Evolutionary conservation across 2,329 filamentous ascomycete genomes (phyloP).

Genomic region (Exophiala sp.): DNA sequence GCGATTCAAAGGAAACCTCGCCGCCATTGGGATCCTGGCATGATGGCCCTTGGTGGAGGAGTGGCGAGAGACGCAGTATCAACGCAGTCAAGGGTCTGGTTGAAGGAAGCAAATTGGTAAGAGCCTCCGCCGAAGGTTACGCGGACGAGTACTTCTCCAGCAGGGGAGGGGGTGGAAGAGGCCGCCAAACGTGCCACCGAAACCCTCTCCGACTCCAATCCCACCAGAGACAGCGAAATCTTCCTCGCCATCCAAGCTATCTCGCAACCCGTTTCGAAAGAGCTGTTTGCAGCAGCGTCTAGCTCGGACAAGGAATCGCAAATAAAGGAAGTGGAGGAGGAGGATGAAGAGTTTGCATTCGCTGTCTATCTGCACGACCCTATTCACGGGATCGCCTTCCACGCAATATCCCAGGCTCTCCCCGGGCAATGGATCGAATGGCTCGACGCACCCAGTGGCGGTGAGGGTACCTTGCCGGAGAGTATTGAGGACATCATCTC

Average conservation of each 20-base stretch:
- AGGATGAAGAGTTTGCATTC: conserved; percentile 61
- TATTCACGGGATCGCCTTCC: conserved; percentile 83
- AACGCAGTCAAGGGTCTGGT: conserved; percentile 71
- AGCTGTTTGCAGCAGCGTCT: conserved; percentile 60
- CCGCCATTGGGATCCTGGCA: conserved; percentile 66
- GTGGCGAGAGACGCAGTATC: conserved; percentile 62
- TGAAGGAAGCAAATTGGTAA: conserved; percentile 85
- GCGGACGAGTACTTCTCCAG: conserved; percentile 75
- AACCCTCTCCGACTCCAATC: conserved; percentile 74
- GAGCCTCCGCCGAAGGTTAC: conserved; percentile 83
- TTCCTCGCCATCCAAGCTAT: conserved; percentile 95
- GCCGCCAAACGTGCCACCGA: conserved; percentile 75
- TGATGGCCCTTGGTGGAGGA: conserved; percentile 94
- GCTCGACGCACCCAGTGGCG: conserved; percentile 65
- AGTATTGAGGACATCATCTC: conserved; percentile 81
- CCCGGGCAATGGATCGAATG: conserved; percentile 83
- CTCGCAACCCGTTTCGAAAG: conserved; percentile 53
- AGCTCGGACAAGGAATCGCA: conserved; percentile 35
- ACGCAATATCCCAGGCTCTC: conserved; percentile 72
- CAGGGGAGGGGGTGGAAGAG: conserved; percentile 69
- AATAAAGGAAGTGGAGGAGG: conserved; percentile 30
- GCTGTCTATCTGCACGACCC: conserved; percentile 79
- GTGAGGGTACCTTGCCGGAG: conserved; percentile 57
- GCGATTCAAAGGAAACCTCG: conserved; percentile 53
- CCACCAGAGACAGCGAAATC: conserved; percentile 85